Evolutionary conservation across 2,329 filamentous ascomycete species (phyloP).

Genomic region (Emergomyces pasteurianus): DNA sequence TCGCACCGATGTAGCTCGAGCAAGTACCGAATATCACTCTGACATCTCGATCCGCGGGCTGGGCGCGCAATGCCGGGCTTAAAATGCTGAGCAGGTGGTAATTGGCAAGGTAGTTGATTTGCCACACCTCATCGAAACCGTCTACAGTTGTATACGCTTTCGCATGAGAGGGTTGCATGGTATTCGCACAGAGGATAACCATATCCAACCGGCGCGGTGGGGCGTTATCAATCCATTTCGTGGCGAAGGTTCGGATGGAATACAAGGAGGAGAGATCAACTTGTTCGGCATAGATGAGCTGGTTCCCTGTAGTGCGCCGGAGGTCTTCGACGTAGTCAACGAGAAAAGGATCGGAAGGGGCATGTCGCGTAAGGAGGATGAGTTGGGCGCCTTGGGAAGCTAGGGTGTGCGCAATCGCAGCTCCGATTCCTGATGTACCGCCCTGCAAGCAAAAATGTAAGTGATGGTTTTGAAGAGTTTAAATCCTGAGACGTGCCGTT

Average conservation of each 20-base stretch:
- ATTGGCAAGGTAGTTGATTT: conserved; percentile 88
- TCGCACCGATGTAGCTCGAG: conserved; percentile 71
- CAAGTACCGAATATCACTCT: conserved; percentile 79
- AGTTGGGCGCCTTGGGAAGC: conserved; percentile 79
- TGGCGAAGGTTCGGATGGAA: conserved; percentile 84
- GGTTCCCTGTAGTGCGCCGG: conserved; percentile 61
- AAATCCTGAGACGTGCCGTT: conserved; percentile 45
- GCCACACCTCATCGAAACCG: conserved; percentile 81
- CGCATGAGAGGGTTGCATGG: conserved; percentile 54
- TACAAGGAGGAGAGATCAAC: conserved; percentile 82
- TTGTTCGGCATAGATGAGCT: conserved; percentile 89
- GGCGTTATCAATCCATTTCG: conserved; percentile 94
- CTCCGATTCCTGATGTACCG: conserved; percentile 86
- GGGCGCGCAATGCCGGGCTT: conserved; percentile 76
- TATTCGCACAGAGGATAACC: conserved; percentile 76
- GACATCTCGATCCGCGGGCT: conserved; percentile 89
- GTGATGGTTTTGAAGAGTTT: neutral
- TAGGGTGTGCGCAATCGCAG: conserved; percentile 59
- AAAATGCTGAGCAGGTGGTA: conserved; percentile 90
- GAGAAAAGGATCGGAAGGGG: conserved; percentile 74
- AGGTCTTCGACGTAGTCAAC: conserved; percentile 88
- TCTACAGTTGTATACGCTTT: conserved; percentile 54
- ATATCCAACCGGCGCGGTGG: conserved; percentile 82
- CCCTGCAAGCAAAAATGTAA: conserved; percentile 38
- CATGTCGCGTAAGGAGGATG: conserved; percentile 73